Percentiles rank a stretch among this genome's conserved stretches.
phyloP scores from a whole-genome alignment of 768 basidiomycete species.

The Trametes coccinea region DNA sequence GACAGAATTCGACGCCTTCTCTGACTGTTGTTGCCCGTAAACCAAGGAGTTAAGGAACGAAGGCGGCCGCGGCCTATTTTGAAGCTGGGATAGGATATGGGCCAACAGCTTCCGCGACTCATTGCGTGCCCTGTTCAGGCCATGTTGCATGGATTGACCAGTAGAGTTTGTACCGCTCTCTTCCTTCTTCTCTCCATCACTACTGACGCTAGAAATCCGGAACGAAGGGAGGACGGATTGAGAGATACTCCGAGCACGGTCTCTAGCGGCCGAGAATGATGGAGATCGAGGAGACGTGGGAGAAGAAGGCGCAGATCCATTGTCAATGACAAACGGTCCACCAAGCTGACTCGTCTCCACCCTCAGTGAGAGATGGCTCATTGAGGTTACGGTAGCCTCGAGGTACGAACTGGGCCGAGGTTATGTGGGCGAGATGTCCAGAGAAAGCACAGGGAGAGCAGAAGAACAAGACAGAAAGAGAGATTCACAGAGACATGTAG shows the following conservation, averaged over 20 bases:
- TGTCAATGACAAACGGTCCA: slow-evolving; percentile 1
- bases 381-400: not conserved
- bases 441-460: no score
- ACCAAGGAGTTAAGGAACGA: slow-evolving; percentile 44
- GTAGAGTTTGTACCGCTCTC: slow-evolving; percentile 25
- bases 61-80: slow-evolving; percentile 54
- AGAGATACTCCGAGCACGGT: slow-evolving; percentile 29
- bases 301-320: not conserved
- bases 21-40: slow-evolving; percentile 11
- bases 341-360: slow-evolving; percentile 22
- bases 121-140: slow-evolving; percentile 44
- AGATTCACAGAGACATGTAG: no score
- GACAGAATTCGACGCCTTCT: slow-evolving; percentile 19
- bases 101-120: slow-evolving; percentile 72
- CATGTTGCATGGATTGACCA: slow-evolving; percentile 24
- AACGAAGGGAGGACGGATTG: slow-evolving; percentile 31
- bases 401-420: not conserved
- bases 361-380: slow-evolving; percentile 18
- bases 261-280: slow-evolving; percentile 15
- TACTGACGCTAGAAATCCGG: slow-evolving; percentile 29
- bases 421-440: no score
- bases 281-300: slow-evolving; percentile 17
- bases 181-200: slow-evolving; percentile 27
- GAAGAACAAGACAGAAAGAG: no score
- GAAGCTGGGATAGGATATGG: slow-evolving; percentile 65